These are phyloP conservation scores for Leptodermis oblonga DNA, from an alignment of 257 asterid species.

Conservation along the genomic window DNA sequence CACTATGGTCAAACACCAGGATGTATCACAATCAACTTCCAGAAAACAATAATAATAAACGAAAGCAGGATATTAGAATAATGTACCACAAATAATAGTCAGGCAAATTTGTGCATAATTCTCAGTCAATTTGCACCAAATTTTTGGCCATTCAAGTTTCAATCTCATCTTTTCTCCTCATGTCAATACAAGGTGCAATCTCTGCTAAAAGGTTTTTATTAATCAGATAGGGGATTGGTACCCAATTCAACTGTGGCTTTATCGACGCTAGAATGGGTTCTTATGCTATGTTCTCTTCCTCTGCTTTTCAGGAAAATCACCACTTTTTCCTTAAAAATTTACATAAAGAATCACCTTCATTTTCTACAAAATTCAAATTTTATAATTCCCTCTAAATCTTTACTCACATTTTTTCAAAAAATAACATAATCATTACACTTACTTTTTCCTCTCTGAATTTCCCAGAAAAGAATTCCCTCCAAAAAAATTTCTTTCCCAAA, in stretches of 20 bases:
- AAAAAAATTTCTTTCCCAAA: no score
- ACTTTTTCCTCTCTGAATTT: no score
- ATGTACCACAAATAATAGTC: neutral
- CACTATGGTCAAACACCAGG: constrained; percentile 1
- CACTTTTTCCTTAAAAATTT: no score
- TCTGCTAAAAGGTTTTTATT: neutral
- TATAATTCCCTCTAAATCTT: no score
- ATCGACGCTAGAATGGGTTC: neutral
- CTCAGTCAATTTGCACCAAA: neutral
- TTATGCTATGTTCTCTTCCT: no score
- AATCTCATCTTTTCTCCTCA: neutral
- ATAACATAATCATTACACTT: no score
- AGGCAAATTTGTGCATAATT: neutral
- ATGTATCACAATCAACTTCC: constrained; percentile 11
- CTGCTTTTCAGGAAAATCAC: no score
- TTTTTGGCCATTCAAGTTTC: neutral
- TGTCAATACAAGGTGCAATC: neutral
- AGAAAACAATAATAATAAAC: neutral
- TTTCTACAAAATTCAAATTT: no score
- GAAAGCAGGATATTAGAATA: neutral
- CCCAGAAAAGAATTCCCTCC: no score
- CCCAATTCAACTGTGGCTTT: neutral
- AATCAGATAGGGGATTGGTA: neutral
- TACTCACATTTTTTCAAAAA: no score
- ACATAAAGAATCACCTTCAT: no score